Percentiles rank a stretch among this genome's conserved stretches.
Conservation (phyloP, 2,329 filamentous ascomycete species). For the Lecanosticta acicola region DNA sequence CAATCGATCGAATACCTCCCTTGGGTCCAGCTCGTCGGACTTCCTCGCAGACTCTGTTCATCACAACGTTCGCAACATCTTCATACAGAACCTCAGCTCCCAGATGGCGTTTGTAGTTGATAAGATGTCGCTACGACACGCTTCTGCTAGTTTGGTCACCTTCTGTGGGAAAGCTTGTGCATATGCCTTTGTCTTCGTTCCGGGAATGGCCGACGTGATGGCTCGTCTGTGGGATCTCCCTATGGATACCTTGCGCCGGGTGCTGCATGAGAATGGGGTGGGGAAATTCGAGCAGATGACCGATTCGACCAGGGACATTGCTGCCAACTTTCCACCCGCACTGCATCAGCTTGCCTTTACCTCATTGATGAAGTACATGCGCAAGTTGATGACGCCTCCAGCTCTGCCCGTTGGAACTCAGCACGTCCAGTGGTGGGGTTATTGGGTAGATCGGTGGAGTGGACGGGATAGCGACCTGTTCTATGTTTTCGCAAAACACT, state of each 20-base stretch:
- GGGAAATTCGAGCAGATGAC: constrained; percentile 47
- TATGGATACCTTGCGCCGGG: constrained; percentile 62
- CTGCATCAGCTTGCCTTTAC: constrained; percentile 56
- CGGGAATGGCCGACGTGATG: constrained; percentile 76
- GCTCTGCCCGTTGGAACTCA: constrained; percentile 62
- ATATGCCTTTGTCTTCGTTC: constrained; percentile 89
- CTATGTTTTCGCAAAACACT: constrained; percentile 87
- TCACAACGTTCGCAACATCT: constrained; percentile 84
- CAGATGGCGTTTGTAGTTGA: constrained; percentile 86
- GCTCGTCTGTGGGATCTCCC: constrained; percentile 74
- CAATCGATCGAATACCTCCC: constrained; percentile 53
- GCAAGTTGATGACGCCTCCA: constrained; percentile 58
- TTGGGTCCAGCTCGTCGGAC: constrained; percentile 50
- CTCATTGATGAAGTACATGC: constrained; percentile 56
- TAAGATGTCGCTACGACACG: constrained; percentile 75
- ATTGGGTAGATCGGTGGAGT: constrained; percentile 80
- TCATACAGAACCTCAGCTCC: constrained; percentile 71
- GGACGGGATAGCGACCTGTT: constrained; percentile 84
- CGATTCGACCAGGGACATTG: constrained; percentile 55
- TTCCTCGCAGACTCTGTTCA: constrained; percentile 72
- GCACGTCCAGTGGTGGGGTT: constrained; percentile 76
- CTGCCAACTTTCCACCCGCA: constrained; percentile 63
- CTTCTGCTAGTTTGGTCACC: constrained; percentile 60
- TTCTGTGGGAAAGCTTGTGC: constrained; percentile 88
- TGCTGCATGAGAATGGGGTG: constrained; percentile 64